These are phyloP conservation scores for Grosmannia penicillata DNA, from an alignment of 2,329 filamentous ascomycete species.

Conservation along the genomic window DNA sequence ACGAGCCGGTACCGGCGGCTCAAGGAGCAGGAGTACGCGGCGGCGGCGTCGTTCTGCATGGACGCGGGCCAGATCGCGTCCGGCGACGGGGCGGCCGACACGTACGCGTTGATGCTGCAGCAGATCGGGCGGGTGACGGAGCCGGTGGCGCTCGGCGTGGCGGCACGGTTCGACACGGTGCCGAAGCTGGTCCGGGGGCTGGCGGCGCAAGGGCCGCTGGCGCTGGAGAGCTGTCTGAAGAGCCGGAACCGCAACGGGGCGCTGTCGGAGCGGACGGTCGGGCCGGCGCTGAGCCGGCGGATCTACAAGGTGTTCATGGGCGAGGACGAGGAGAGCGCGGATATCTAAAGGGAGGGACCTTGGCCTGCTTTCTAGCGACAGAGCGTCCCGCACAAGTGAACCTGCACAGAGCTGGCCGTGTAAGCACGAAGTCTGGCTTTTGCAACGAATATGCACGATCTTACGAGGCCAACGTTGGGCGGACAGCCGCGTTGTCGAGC, in stretches of 20 bases:
- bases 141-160: conserved; percentile 56
- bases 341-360: conserved; percentile 23
- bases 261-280: conserved; percentile 37
- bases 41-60: conserved; percentile 60
- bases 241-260: conserved; percentile 42
- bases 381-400: background rate
- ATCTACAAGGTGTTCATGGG: conserved; percentile 46
- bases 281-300: conserved; percentile 42
- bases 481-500: no score
- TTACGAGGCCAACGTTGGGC: no score
- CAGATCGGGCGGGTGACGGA: conserved; percentile 59
- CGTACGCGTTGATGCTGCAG: conserved; percentile 61
- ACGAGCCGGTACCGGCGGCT: conserved; percentile 56
- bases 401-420: background rate
- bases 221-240: conserved; percentile 47
- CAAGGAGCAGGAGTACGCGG: conserved; percentile 29
- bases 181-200: conserved; percentile 43
- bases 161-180: conserved; percentile 43
- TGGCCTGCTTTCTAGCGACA: background rate
- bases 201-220: conserved; percentile 39
- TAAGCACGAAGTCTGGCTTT: no score
- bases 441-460: no score
- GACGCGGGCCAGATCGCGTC: conserved; percentile 60
- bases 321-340: conserved; percentile 37
- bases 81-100: conserved; percentile 50